These are phyloP conservation scores for Malus hybrid DNA, from an alignment of 331 rosid species.

Conservation along the genomic window DNA sequence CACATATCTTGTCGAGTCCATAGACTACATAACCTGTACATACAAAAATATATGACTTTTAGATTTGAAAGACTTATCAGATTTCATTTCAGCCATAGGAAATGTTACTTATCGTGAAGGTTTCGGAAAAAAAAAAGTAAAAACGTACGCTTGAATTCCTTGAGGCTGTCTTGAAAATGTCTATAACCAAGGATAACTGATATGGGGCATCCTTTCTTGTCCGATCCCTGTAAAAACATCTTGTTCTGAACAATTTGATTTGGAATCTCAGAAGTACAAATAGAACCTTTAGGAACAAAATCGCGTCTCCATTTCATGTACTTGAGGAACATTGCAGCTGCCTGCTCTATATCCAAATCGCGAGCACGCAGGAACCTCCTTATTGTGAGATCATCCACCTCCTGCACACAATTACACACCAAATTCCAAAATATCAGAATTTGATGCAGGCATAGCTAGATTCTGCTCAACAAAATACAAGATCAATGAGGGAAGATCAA, in stretches of 20 bases:
- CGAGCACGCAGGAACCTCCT: slow-evolving; percentile 60
- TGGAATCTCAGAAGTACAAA: slow-evolving; percentile 31
- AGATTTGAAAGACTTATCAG: not conserved
- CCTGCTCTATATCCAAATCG: slow-evolving; percentile 36
- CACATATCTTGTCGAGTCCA: slow-evolving; percentile 38
- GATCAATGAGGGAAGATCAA: not conserved
- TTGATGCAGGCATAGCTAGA: not conserved
- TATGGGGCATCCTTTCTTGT: slow-evolving; percentile 58
- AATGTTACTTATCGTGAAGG: no score
- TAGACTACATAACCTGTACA: slow-evolving; percentile 46
- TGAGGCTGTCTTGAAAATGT: slow-evolving; percentile 39
- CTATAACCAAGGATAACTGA: slow-evolving; percentile 37
- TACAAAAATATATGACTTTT: not conserved
- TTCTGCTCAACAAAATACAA: not conserved
- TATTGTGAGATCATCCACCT: slow-evolving; percentile 41
- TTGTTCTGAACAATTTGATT: slow-evolving; percentile 39
- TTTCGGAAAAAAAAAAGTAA: no score
- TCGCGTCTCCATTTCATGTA: slow-evolving; percentile 47
- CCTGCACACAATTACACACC: slow-evolving; percentile 28
- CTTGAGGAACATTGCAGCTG: slow-evolving; percentile 42
- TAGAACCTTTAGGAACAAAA: slow-evolving; percentile 39
- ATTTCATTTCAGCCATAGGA: not conserved
- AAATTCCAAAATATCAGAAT: not conserved
- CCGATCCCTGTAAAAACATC: slow-evolving; percentile 43
- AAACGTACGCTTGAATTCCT: slow-evolving; percentile 46